Evolutionary conservation across 805 yeast species (phyloP).

Genomic region (Metschnikowia hibisci): DNA sequence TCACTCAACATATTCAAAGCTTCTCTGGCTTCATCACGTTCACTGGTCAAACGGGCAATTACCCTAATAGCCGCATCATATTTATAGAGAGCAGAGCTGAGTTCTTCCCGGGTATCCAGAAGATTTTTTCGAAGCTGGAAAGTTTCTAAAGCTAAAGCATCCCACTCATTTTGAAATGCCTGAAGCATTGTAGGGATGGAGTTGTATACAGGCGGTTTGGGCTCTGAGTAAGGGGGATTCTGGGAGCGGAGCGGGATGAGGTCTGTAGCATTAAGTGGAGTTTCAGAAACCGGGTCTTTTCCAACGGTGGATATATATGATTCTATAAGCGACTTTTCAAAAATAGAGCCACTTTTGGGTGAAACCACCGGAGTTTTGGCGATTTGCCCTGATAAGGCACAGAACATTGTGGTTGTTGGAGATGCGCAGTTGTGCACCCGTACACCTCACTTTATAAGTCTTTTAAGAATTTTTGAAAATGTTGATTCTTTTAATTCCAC

Average conservation of each 20-base stretch:
- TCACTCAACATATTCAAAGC: constrained; percentile 57
- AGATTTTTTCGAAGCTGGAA: constrained; percentile 74
- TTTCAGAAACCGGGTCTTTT: constrained; percentile 72
- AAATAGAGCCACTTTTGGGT: constrained; percentile 63
- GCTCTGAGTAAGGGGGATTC: constrained; percentile 25
- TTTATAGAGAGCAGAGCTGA: constrained; percentile 73
- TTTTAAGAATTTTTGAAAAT: too few species aligned
- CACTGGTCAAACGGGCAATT: constrained; percentile 69
- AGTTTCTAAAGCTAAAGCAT: constrained; percentile 75
- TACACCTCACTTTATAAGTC: too few species aligned
- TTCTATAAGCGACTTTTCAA: constrained; percentile 58
- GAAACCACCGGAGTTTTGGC: constrained; percentile 75
- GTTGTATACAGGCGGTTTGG: constrained; percentile 46
- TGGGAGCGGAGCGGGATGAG: constrained; percentile 25
- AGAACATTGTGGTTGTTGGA: constrained; percentile 17
- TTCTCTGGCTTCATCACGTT: constrained; percentile 67
- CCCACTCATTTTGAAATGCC: constrained; percentile 86
- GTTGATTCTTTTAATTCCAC: too few species aligned
- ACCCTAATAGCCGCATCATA: constrained; percentile 91
- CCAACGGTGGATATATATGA: constrained; percentile 62
- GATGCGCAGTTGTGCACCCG: too few species aligned
- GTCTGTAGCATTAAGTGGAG: constrained; percentile 55
- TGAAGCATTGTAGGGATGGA: constrained; percentile 78
- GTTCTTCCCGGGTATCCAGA: constrained; percentile 59
- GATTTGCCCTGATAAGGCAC: constrained; percentile 61